Base-by-base conservation (phyloP, 306 rosid species). In the Pyrus pyrifolia region DNA sequence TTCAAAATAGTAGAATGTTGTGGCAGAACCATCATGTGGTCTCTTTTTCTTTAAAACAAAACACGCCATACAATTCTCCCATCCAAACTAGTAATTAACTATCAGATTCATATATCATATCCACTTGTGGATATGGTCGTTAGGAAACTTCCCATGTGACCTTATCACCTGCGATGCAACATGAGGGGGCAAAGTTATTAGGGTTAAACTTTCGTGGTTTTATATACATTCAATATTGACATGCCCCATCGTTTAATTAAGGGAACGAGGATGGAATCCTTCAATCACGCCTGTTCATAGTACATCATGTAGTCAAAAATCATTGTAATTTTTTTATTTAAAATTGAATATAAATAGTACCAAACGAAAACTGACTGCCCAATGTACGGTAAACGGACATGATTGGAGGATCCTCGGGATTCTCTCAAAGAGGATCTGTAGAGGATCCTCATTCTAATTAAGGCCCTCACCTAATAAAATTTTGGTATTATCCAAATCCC, bases 221-320 rank as follows among this genome's bases (percentile, higher is more conserved):
- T 33, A 55, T 58, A 69, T 42, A 49, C 7, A 80, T 75, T 80
- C 73, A 80, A 80, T 49, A 3, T 70, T 70, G 80, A 23, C 55
- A 69, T 21, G 77, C 80, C 46, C 59, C 62, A 3, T 58, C 0
- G 6, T 3, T 58, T 3, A 19, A 7, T 57, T 57, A 21, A 55
- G 64, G 8, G 42, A 38, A 1, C 9, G 0, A 38, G 2, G 42
- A 7, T 38, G 27, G 27, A 25, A 25, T 25, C 27, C 27, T 25
- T 1, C 1, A 38, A 0, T 1, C 9, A 38, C 42, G 0, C 7
- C 0, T 0, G 2, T 38, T 38, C 0, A 38, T 38, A 0, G 2
- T 38, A 38, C 2, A 38, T 38, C 0, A 9, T 38, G 9, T 0
- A 1, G 2, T 38, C 0, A 38, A 0, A 0, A 38, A 38, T 38